A percentile compares a stretch with the other conserved stretches of the same genome.
Conservation (phyloP, 352 stramenopile genomes). For the Phytophthora niederhauseri region DNA sequence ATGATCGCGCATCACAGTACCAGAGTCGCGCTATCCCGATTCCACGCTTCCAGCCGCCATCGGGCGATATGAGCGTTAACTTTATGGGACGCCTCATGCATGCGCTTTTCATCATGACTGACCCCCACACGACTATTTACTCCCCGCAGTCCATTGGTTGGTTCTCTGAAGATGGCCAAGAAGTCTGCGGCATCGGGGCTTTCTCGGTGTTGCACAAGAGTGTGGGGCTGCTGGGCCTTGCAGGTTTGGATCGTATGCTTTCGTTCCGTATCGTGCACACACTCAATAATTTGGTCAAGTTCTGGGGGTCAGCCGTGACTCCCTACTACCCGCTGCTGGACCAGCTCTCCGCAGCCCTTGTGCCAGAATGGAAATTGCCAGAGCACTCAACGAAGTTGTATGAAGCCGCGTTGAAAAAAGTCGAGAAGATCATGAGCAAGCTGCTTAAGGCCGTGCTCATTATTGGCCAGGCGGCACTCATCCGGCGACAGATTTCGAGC, state of each 20-base stretch:
- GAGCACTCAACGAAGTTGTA: constrained; percentile 89
- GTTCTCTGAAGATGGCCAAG: constrained; percentile 86
- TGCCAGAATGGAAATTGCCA: constrained; percentile 90
- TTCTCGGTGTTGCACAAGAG: constrained; percentile 92
- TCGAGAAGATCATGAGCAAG: constrained; percentile 95
- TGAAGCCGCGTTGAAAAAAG: constrained; percentile 90
- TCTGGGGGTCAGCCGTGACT: constrained; percentile 89
- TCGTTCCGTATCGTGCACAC: constrained; percentile 93
- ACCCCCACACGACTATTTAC: constrained; percentile 92
- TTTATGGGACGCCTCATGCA: constrained; percentile 95
- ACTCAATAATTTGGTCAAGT: constrained; percentile 95
- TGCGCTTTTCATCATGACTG: constrained; percentile 93
- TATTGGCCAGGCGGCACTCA: constrained; percentile 94
- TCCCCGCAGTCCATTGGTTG: constrained; percentile 93
- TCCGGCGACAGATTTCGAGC: constrained; percentile 92
- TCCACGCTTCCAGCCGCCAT: constrained; percentile 87
- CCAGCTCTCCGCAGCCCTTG: constrained; percentile 82
- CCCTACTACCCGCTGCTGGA: constrained; percentile 92
- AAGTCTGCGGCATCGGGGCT: constrained; percentile 91
- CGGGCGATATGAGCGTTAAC: constrained; percentile 87
- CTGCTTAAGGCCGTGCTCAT: constrained; percentile 93
- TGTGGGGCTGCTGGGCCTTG: constrained; percentile 91
- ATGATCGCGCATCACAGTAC: constrained; percentile 90
- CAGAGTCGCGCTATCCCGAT: constrained; percentile 94
- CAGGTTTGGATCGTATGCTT: constrained; percentile 93